Evolutionary conservation across 2,329 filamentous ascomycete species (phyloP).

Genomic region (Ophiostoma angusticollis): DNA sequence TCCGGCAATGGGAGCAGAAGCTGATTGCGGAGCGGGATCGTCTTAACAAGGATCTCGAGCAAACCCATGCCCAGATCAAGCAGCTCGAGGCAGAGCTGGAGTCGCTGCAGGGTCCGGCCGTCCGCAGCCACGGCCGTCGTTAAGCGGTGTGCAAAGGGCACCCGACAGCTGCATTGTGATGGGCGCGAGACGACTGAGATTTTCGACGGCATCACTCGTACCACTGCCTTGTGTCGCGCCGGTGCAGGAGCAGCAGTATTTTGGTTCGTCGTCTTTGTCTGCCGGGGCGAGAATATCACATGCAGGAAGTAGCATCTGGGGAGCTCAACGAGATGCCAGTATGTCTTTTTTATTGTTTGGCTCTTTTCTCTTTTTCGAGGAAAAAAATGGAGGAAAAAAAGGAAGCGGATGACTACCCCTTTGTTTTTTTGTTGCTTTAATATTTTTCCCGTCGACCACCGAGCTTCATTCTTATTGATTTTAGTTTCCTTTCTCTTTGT

Average conservation of each 20-base stretch:
- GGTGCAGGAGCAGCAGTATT: no score
- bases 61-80: conserved; percentile 91
- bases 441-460: conserved; percentile 1
- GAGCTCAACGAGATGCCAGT: no score
- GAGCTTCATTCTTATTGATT: conserved; percentile 4
- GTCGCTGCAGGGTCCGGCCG: conserved; percentile 77
- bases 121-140: conserved; percentile 84
- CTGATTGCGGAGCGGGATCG: conserved; percentile 97
- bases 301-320: no score
- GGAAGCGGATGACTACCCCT: conserved; percentile 5
- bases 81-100: conserved; percentile 86
- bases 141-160: conserved; percentile 42
- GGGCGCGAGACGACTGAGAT: neutral
- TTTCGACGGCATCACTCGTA: neutral
- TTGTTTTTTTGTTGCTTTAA: conserved; percentile 6
- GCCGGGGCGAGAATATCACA: no score
- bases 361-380: no score
- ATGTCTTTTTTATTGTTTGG: no score
- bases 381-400: neutral
- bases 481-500: neutral
- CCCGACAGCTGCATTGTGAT: neutral
- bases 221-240: no score
- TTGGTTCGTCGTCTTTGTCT: no score
- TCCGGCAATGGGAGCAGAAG: conserved; percentile 99
- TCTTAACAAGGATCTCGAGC: conserved; percentile 98